Evolutionary conservation across 1,284 basidiomycete species (phyloP), one percentile per base, ranked within the genome.

Genomic region (Trichosporon sp.): DNA sequence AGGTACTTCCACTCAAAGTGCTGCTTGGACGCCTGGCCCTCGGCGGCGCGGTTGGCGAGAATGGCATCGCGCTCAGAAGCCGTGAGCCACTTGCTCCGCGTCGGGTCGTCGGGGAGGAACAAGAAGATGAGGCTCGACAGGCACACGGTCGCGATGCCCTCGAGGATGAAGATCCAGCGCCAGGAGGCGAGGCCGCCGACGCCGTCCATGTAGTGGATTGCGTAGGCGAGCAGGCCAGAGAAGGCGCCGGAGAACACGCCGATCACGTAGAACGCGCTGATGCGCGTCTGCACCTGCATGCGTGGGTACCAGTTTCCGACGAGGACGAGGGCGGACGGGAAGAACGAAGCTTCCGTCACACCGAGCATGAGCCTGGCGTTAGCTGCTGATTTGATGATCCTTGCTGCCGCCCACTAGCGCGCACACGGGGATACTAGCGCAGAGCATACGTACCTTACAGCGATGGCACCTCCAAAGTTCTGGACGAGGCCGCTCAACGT

Each of bases 401-500:
- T 32, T 37, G 26, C 35, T 37, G 8, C 35, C 6, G 35, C 35
- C 35, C 35, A 37, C 8, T 10, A 5, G 38, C 38, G 11, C 11
- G 38, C 10, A 2, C 38, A 40, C 12, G 11, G 8, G 38, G 11
- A 12, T 10, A 12, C 38, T 40, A 40, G 38, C 12, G 10, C 12
- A 40, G 8, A 37, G 6, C 8, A 2, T 3, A 59, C 66, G 46
- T 14, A 68, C 67, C 68, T 65, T 2, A 37, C 64, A 11, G 64
- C 72, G 19, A 73, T 67, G 19, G 69, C 69, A 4, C 89, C 89
- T 32, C 81, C 85, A 37, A 63, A 63, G 59, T 63, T 63, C 43
- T 86, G 80, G 5, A 85, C 87, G 56, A 90, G 78, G 12, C 87
- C 87, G n/a, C 87, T 89, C 68, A 90, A 79, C 1, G 86, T 89